Conservation (phyloP, 139 green algal genomes). For the Tetradesmus obliquus region DNA sequence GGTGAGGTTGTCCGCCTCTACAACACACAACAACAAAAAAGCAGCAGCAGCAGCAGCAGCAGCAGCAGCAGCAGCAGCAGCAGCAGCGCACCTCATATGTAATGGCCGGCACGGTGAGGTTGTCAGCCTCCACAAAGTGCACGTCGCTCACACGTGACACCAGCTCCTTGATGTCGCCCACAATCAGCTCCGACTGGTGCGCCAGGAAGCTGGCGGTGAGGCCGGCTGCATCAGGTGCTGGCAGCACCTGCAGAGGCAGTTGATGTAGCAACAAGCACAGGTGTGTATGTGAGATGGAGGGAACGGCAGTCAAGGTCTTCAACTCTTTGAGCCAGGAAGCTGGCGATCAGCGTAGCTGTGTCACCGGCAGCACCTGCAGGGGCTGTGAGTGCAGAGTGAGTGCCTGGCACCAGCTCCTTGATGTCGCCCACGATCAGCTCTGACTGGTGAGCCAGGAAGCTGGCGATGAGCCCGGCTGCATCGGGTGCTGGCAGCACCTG, state of each 20-base stretch:
- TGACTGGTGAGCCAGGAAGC: slow-evolving; percentile 66
- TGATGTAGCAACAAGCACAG: neutral
- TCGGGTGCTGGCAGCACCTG: slow-evolving; percentile 62
- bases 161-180: slow-evolving; percentile 87
- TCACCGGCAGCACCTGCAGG: too few species aligned
- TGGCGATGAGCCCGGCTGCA: slow-evolving; percentile 47
- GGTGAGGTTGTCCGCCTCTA: slow-evolving; percentile 77
- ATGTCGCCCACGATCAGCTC: too few species aligned
- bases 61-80: too few species aligned
- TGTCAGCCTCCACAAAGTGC: slow-evolving; percentile 80
- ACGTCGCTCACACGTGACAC: slow-evolving; percentile 83
- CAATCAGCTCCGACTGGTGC: slow-evolving; percentile 61
- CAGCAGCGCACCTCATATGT: slow-evolving; percentile 61
- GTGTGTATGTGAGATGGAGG: neutral
- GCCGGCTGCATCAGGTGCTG: neutral
- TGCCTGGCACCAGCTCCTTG: too few species aligned
- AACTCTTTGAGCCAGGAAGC: too few species aligned
- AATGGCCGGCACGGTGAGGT: slow-evolving; percentile 82
- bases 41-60: too few species aligned
- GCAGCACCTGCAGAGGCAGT: neutral
- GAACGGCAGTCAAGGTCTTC: neutral
- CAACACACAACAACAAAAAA: slow-evolving; percentile 42
- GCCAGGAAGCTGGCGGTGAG: neutral
- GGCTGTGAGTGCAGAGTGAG: too few species aligned
- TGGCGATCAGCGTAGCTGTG: too few species aligned